Conservation (phyloP, 1,284 basidiomycete species). For the Cutaneotrichosporon mucoides region DNA sequence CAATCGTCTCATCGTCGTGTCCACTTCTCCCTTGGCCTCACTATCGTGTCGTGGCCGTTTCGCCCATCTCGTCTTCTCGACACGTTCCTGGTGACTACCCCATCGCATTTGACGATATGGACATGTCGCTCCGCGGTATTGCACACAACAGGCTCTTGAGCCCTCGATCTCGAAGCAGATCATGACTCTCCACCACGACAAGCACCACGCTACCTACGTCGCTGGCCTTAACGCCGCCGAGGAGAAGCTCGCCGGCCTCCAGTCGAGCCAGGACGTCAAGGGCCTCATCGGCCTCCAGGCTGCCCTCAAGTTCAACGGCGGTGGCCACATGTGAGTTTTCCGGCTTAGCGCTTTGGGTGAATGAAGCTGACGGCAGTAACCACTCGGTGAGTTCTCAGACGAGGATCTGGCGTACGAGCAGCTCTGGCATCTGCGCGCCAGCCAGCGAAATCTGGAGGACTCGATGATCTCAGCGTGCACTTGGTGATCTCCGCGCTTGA, state of each 20-base stretch:
- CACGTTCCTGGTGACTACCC: background rate
- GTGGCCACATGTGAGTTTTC: slow-evolving; percentile 57
- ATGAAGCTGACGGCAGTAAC: slow-evolving; percentile 26
- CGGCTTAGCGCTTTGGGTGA: background rate
- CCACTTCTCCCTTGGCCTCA: background rate
- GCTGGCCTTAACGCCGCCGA: slow-evolving; percentile 88
- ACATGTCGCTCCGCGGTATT: background rate
- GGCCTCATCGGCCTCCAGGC: slow-evolving; percentile 79
- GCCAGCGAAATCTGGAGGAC: too few relatives aligned
- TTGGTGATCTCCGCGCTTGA: too few relatives aligned
- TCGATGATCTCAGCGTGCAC: too few relatives aligned
- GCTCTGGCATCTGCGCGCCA: too few relatives aligned
- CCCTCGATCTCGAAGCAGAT: slow-evolving; percentile 64
- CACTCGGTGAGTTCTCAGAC: slow-evolving; percentile 36
- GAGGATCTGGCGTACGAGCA: too few relatives aligned
- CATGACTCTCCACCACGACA: slow-evolving; percentile 90
- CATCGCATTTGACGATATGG: too few relatives aligned
- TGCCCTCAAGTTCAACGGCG: slow-evolving; percentile 87
- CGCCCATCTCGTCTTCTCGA: background rate
- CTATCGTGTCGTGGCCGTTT: background rate
- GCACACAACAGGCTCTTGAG: slow-evolving; percentile 51
- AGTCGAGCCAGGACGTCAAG: slow-evolving; percentile 59
- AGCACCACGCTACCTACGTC: slow-evolving; percentile 93
- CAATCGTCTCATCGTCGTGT: background rate
- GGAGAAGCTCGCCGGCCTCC: slow-evolving; percentile 62